Evolutionary conservation across 495 filamentous ascomycete genomes (phyloP).

Genomic region (Trichocladium uniseriatum): DNA sequence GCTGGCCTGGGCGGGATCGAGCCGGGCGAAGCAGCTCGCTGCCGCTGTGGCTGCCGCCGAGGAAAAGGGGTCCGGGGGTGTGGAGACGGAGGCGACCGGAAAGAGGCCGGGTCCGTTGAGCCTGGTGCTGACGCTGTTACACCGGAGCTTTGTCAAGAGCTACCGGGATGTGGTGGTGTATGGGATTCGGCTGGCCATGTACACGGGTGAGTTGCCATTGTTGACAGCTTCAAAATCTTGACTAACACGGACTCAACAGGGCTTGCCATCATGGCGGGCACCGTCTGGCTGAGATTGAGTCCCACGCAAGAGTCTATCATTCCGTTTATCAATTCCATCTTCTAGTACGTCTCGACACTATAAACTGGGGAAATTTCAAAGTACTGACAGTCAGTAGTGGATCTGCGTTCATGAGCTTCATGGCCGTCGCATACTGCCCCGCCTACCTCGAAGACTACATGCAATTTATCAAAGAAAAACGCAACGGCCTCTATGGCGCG

Average conservation of each 20-base stretch:
- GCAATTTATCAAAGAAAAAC: constrained; percentile 67
- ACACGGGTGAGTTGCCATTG: constrained; percentile 44
- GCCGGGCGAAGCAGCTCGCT: constrained; percentile 5
- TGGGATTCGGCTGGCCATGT: constrained; percentile 75
- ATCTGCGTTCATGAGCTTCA: constrained; percentile 82
- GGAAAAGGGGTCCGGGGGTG: background rate
- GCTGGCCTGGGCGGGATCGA: constrained; percentile 31
- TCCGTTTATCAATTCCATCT: constrained; percentile 71
- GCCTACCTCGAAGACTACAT: constrained; percentile 71
- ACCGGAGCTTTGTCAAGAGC: constrained; percentile 67
- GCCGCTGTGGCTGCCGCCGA: constrained; percentile 10
- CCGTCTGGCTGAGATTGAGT: constrained; percentile 65
- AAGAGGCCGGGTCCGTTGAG: constrained; percentile 20
- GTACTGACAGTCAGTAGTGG: constrained; percentile 50
- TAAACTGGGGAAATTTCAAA: too few relatives aligned
- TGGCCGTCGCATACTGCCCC: constrained; percentile 79
- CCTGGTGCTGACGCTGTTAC: constrained; percentile 41
- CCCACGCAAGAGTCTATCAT: constrained; percentile 59
- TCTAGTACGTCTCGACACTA: constrained; percentile 24
- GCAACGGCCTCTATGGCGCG: constrained; percentile 70
- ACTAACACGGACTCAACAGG: constrained; percentile 13
- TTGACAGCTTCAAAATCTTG: background rate
- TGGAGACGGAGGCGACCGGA: constrained; percentile 11
- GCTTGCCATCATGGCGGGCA: constrained; percentile 80
- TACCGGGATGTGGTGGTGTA: constrained; percentile 76